Evolutionary conservation across 2,329 filamentous ascomycete genomes (phyloP), one percentile per base, ranked within the genome.

Genomic region (Penicillium frequentans): DNA sequence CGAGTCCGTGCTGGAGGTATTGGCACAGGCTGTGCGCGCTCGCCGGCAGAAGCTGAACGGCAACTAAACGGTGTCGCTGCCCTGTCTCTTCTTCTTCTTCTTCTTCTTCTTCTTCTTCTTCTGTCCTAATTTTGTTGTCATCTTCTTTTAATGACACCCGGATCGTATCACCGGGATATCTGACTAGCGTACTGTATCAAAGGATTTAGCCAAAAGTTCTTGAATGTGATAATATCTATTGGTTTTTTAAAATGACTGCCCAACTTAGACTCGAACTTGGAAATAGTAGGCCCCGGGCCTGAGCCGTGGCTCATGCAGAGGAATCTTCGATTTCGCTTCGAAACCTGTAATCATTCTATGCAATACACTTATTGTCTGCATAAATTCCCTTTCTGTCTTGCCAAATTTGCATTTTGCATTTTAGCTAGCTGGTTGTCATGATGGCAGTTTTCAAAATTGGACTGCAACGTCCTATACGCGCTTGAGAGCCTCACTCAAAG

Each of bases 1-100:
- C 3, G 88, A 93, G 67, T 78, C 79, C 0, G 89, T 93, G 2
- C 85, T 98, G 11, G 88, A 89, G 64, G 81, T 82, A 50, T 84
- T 99, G 45, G 93, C 93, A 19, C 83, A 87, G 52, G 90, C 92
- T 27, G 91, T 97, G 53, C 87, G 87, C 72, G 84, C 88, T 73
- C 84, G 91, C 68, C 84, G 90, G 73, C 83, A 81, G 62, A 71
- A 79, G 50, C 68, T 70, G 54, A 62, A 60, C 29, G 60, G 56
- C 26, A 62, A 65, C 37, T 64, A 62, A 60, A 33, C 14, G 16
- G 35, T 21, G 26, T 6, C 13, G 3, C 23, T 6, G 21, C 21
- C 39, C 16, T 26, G 21, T 33, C 19, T 49, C 35, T 37, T 37
- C 11, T 35, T 49, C 11, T 35, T 49, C 16, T 35, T 49, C 16